Evolutionary conservation across 768 basidiomycete genomes (phyloP), one percentile per base, ranked within the genome.

Genomic region (Tricholoma matsutake): DNA sequence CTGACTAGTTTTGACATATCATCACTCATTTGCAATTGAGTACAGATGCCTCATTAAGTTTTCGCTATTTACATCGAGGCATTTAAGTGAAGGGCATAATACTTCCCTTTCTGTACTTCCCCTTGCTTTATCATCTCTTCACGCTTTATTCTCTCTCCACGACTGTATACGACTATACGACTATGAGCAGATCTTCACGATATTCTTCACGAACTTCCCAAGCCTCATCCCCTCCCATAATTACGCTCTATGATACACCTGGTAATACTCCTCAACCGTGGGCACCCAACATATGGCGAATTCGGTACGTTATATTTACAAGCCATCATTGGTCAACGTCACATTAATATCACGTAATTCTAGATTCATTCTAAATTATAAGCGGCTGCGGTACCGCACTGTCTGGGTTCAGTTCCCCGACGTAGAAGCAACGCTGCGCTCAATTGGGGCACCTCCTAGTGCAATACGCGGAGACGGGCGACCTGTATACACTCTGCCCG

Each of bases 331-430:
- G 22, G 22, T 62, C 11, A 37, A 22, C 47, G n/a, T 10, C 29
- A 57, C 32, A 35, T 14, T 45, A 45, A 22, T 32, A 41, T 39
- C 11, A 28, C 55, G 3, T 35, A 41, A 28, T 58, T 59, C 25
- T 58, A 90, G 89, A 52, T 83, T 90, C 55, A 84, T 90, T 47
- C 76, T 92, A n/a, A 92, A 92, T 68, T 91, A 83, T 68, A 91
- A 92, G 68, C 81, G 86, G 3, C 79, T 92, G 6, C 83, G 79
- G 0, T 88, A 91, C 68, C 81, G 80, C 43, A 92, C 90, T 0
- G 74, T 80, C 25, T 91, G 87, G 86, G 76, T 92, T 18, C 86
- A 91, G 34, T 83, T 89, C 60, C 79, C 85, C 18, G 85, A 91
- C 32, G 82, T 92, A 28, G 89, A 91, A 65, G 60, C 74, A 6